Conservation (phyloP, 2,329 filamentous ascomycete genomes). For the Penicillium sp. region DNA sequence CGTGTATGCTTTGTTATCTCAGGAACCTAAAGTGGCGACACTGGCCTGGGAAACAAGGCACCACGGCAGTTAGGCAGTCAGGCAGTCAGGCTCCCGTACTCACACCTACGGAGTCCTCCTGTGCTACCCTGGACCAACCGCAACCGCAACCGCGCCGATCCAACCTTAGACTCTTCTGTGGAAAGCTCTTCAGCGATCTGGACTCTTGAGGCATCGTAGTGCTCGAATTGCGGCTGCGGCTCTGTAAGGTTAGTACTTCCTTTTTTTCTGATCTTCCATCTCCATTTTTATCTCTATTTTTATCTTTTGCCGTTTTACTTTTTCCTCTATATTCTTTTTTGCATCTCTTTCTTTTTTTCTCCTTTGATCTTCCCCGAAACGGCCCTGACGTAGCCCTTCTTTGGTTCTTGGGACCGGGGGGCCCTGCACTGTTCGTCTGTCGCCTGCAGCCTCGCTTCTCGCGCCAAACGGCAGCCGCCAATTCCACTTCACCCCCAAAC, state of each 20-base stretch:
- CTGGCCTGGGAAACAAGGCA: neutral
- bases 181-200: slow-evolving; percentile 2
- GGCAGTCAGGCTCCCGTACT: neutral
- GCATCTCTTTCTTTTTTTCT: neutral
- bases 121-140: neutral
- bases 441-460: slow-evolving; percentile 38
- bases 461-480: slow-evolving; percentile 40
- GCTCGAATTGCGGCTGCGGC: too few relatives aligned
- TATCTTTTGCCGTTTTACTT: slow-evolving; percentile 1
- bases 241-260: too few relatives aligned
- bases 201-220: neutral
- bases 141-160: slow-evolving; percentile 1
- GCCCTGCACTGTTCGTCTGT: slow-evolving; percentile 26
- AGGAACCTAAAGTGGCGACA: neutral
- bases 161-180: slow-evolving; percentile 1
- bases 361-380: slow-evolving; percentile 3
- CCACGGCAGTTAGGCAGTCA: neutral
- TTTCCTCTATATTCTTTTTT: neutral
- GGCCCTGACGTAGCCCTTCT: slow-evolving; percentile 4
- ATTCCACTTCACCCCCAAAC: slow-evolving; percentile 18
- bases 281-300: neutral
- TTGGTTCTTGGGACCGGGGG: neutral
- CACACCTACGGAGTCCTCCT: neutral
- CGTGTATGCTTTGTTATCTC: too few relatives aligned
- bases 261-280: neutral